A percentile compares a stretch with the other conserved stretches of the same genome.
These are phyloP conservation scores for Crithidia expoeki DNA, from an alignment of 208 protist genomes.

Conservation along the genomic window DNA sequence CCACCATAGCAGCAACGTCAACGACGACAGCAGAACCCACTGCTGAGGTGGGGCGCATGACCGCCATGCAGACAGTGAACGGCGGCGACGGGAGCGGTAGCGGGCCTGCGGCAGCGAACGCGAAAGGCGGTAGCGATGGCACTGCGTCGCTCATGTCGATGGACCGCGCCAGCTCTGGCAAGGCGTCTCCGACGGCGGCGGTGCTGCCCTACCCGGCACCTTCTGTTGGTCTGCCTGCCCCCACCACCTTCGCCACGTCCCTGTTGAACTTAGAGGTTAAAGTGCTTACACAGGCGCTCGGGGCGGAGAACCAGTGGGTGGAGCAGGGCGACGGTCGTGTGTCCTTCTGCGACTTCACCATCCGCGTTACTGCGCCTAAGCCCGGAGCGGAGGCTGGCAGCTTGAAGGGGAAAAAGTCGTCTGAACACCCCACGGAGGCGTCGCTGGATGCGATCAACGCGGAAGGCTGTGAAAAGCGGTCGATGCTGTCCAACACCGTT, in stretches of 20 bases:
- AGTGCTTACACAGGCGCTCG: constrained; percentile 71
- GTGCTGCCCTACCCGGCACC: constrained; percentile 10
- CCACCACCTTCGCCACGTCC: constrained; percentile 16
- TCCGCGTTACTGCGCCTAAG: constrained; percentile 45
- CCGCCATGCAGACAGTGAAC: neutral
- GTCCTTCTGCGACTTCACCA: constrained; percentile 64
- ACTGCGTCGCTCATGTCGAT: neutral
- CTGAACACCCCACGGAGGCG: neutral
- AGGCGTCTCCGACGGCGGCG: neutral
- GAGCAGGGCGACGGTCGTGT: constrained; percentile 69
- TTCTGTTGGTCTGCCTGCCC: constrained; percentile 11
- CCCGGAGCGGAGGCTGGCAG: neutral
- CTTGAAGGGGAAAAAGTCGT: constrained; percentile 6
- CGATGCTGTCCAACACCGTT: constrained; percentile 10
- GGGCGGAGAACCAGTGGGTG: constrained; percentile 73
- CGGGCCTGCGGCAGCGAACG: neutral
- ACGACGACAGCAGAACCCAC: neutral
- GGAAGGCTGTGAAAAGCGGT: neutral
- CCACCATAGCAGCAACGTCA: neutral
- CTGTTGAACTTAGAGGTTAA: constrained; percentile 80
- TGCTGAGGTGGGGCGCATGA: neutral
- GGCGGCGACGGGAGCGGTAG: neutral
- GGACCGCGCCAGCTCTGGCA: neutral
- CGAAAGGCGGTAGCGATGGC: neutral
- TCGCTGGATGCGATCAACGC: neutral